Percentiles rank a stretch among this genome's conserved stretches.
Conservation (phyloP, 2,329 filamentous ascomycete genomes). For the Trichoderma semiorbis region DNA sequence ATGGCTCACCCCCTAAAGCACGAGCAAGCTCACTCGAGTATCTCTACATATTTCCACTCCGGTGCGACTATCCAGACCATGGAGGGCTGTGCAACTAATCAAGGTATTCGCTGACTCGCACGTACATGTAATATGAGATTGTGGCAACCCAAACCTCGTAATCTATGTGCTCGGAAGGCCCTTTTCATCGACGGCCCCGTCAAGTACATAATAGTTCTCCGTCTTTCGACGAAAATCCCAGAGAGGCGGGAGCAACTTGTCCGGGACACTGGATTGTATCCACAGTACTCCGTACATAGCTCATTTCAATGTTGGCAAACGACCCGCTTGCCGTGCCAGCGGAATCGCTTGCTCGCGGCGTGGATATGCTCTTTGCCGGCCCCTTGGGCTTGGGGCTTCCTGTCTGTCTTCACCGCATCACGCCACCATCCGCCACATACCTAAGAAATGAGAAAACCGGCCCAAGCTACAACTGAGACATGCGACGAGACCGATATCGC, state of each 20-base stretch:
- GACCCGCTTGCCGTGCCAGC: background rate
- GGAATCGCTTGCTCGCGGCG: background rate
- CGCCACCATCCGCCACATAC: background rate
- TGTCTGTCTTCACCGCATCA: constrained; percentile 9
- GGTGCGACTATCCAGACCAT: background rate
- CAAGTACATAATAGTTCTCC: background rate
- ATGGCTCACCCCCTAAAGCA: background rate
- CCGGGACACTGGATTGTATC: background rate
- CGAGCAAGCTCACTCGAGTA: background rate
- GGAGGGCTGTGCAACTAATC: background rate
- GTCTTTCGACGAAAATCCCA: background rate
- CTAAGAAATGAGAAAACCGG: background rate
- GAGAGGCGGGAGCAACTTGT: constrained; percentile 7
- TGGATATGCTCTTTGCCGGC: background rate
- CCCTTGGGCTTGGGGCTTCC: background rate
- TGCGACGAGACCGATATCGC: background rate
- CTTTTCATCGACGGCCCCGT: background rate
- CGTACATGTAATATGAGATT: background rate
- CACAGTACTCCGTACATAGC: background rate
- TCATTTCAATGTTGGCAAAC: constrained; percentile 5
- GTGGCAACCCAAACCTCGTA: background rate
- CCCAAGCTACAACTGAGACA: constrained; percentile 5
- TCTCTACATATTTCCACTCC: background rate
- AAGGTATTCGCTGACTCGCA: background rate
- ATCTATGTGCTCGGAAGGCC: background rate